Evolutionary conservation across 2,329 filamentous ascomycete species (phyloP).

Genomic region (Clonostachys rhizophaga): DNA sequence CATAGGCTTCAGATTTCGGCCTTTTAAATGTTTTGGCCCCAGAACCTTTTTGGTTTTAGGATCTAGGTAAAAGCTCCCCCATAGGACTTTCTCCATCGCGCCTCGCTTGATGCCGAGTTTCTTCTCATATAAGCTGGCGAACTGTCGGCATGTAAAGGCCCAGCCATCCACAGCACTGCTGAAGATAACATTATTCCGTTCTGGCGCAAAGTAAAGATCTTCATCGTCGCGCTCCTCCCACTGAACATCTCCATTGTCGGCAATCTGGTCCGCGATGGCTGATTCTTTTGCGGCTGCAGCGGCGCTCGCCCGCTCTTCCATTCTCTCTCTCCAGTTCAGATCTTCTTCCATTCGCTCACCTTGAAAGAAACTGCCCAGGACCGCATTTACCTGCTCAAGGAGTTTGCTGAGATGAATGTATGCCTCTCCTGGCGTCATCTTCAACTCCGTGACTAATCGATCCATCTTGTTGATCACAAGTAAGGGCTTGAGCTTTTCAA

Average conservation of each 20-base stretch:
- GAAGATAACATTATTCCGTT: slow-evolving; percentile 99
- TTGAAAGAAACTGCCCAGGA: slow-evolving; percentile 95
- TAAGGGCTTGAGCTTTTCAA: slow-evolving; percentile 89
- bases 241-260: slow-evolving; percentile 54
- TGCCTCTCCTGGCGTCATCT: slow-evolving; percentile 87
- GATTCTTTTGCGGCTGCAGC: slow-evolving; percentile 59
- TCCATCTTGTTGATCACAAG: slow-evolving; percentile 99
- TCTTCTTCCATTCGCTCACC: slow-evolving; percentile 99
- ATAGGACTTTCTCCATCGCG: slow-evolving; percentile 86
- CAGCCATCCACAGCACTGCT: slow-evolving; percentile 97
- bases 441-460: slow-evolving; percentile 85
- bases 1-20: slow-evolving; percentile 87
- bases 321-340: slow-evolving; percentile 87
- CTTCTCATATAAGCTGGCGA: slow-evolving; percentile 89
- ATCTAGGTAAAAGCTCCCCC: slow-evolving; percentile 95
- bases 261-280: slow-evolving; percentile 38
- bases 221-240: slow-evolving; percentile 94
- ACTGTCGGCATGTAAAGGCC: slow-evolving; percentile 96
- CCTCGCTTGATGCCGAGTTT: slow-evolving; percentile 92
- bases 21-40: slow-evolving; percentile 87
- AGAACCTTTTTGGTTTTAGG: slow-evolving; percentile 95
- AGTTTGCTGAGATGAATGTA: slow-evolving; percentile 86
- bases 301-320: slow-evolving; percentile 80
- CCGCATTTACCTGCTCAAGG: slow-evolving; percentile 93
- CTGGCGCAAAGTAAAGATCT: slow-evolving; percentile 95